Evolutionary conservation across 2,329 filamentous ascomycete genomes (phyloP).

Genomic region (Coleophoma crateriformis): DNA sequence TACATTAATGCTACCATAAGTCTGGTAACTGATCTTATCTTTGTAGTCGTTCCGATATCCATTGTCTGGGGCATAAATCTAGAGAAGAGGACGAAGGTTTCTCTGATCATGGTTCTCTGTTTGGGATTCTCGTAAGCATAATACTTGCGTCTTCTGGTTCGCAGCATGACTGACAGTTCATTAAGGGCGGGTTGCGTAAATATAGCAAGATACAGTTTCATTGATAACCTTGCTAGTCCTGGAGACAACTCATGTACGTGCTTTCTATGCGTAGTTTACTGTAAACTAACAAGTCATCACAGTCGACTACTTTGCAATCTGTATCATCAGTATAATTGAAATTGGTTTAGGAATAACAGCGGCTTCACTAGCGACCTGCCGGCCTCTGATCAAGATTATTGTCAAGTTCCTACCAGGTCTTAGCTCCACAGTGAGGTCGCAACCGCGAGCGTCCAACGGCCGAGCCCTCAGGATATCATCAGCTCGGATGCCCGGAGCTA

Average conservation of each 20-base stretch:
- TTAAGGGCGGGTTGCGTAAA: not conserved
- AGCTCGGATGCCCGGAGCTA: not conserved
- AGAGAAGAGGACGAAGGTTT: not conserved
- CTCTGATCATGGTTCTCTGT: not conserved
- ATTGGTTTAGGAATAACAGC: constrained; percentile 1
- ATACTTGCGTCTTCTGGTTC: not conserved
- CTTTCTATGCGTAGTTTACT: not conserved
- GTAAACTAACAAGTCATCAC: not conserved
- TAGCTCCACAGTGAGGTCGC: not conserved
- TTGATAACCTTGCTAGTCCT: not conserved
- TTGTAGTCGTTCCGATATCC: not conserved
- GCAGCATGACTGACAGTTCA: not conserved
- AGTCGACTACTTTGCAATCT: not conserved
- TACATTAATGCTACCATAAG: constrained; percentile 1
- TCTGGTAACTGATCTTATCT: constrained; percentile 1
- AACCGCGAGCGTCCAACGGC: not conserved
- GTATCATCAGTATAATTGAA: not conserved
- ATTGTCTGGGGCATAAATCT: not conserved
- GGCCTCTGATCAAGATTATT: not conserved
- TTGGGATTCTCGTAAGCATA: not conserved
- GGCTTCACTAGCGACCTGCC: not conserved
- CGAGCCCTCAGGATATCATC: not conserved
- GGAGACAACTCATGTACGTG: not conserved
- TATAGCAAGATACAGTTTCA: not conserved
- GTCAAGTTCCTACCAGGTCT: not conserved